Evolutionary conservation across 177 flowering plant species (phyloP).

Genomic region (Tripterygium wilfordii): DNA sequence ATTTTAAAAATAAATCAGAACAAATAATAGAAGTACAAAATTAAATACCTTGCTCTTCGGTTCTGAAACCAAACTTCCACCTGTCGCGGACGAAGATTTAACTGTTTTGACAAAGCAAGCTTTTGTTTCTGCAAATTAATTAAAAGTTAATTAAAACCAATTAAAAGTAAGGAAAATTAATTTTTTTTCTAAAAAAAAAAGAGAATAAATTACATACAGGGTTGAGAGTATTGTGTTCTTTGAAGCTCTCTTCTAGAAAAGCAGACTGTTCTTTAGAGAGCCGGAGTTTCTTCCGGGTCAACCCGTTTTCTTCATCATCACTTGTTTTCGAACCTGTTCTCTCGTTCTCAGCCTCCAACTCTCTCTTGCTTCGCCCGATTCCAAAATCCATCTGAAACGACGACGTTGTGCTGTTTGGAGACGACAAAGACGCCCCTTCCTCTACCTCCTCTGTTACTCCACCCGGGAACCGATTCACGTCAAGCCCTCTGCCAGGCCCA

Average conservation of each 20-base stretch:
- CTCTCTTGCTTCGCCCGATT: conserved; percentile 36
- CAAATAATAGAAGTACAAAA: neutral
- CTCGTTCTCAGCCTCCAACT: conserved; percentile 22
- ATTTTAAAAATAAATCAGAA: neutral
- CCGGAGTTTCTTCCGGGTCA: conserved; percentile 76
- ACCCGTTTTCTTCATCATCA: conserved; percentile 44
- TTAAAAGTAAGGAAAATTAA: neutral
- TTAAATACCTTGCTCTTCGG: conserved; percentile 76
- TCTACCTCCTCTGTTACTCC: conserved; percentile 24
- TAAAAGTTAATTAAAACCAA: neutral
- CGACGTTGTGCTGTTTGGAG: conserved; percentile 77
- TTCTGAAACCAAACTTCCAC: conserved; percentile 97
- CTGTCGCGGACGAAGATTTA: conserved; percentile 83
- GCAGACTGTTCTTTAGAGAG: conserved; percentile 93
- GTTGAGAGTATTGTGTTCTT: conserved; percentile 92
- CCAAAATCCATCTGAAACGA: conserved; percentile 72
- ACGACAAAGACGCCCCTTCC: conserved; percentile 44
- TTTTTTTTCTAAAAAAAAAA: neutral
- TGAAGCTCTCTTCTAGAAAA: conserved; percentile 94
- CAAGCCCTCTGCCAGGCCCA: conserved; percentile 32
- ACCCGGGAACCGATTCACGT: conserved; percentile 39
- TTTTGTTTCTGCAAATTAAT: conserved; percentile 73
- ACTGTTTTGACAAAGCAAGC: conserved; percentile 71
- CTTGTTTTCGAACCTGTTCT: conserved; percentile 20
- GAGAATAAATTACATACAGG: conserved; percentile 54